These are phyloP conservation scores for Striga hermonthica DNA, from an alignment of 305 asterid genomes.

Conservation along the genomic window DNA sequence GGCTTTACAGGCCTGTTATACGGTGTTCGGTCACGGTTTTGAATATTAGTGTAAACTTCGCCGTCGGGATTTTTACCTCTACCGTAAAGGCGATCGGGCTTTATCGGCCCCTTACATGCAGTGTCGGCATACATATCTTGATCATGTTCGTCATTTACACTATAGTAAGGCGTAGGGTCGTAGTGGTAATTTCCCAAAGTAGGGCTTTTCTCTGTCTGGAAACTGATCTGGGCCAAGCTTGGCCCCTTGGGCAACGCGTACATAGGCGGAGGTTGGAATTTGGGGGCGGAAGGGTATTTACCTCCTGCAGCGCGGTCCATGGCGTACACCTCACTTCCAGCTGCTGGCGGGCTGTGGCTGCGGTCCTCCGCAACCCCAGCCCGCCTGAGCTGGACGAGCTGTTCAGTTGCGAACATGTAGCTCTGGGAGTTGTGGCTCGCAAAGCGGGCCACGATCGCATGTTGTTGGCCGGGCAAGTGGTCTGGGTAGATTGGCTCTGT, in stretches of 20 bases:
- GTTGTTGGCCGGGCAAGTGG: not conserved
- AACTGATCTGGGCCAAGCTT: not conserved
- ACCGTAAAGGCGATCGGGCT: not conserved
- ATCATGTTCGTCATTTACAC: not conserved
- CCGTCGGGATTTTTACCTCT: too few relatives aligned
- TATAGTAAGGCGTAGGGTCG: not conserved
- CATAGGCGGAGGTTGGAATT: not conserved
- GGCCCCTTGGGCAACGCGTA: constrained; percentile 1
- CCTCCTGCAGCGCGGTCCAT: constrained; percentile 11
- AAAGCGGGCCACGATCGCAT: constrained; percentile 21
- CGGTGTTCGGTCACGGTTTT: not conserved
- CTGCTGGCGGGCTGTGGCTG: constrained; percentile 10
- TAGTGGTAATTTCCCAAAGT: constrained; percentile 8
- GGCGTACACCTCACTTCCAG: constrained; percentile 11
- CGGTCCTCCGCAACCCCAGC: constrained; percentile 4
- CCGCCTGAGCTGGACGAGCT: constrained; percentile 14
- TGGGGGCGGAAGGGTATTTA: constrained; percentile 6
- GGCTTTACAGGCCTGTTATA: not conserved
- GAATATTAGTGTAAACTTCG: not conserved
- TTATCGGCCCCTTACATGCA: not conserved
- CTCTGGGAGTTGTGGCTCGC: constrained; percentile 19
- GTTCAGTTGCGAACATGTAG: constrained; percentile 27
- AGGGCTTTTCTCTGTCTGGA: constrained; percentile 23
- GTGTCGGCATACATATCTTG: not conserved
- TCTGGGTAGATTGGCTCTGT: constrained; percentile 17